Conservation (phyloP, 2,329 filamentous ascomycete species). For the Fusarium sp. region DNA sequence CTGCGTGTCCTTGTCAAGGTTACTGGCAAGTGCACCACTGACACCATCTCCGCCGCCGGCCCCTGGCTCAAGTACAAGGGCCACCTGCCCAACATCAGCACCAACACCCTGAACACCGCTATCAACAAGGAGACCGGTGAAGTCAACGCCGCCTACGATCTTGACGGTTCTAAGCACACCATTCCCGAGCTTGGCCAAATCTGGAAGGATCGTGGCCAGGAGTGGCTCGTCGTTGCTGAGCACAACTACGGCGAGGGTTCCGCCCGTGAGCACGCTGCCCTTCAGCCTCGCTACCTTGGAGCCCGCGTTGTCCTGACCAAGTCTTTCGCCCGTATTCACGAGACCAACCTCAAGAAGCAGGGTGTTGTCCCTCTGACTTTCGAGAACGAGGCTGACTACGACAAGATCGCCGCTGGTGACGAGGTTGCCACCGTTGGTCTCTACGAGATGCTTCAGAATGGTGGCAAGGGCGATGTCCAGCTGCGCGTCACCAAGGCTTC, state of each 20-base stretch:
- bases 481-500: slow-evolving; percentile 72
- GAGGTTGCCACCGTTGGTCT: slow-evolving; percentile 85
- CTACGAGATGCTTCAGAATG: slow-evolving; percentile 81
- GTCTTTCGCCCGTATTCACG: slow-evolving; percentile 91
- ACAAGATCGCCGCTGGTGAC: slow-evolving; percentile 84
- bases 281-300: slow-evolving; percentile 92
- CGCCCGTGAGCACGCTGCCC: slow-evolving; percentile 87
- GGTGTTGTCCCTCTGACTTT: slow-evolving; percentile 96
- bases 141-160: slow-evolving; percentile 91
- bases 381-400: slow-evolving; percentile 88
- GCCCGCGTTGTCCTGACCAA: slow-evolving; percentile 86
- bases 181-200: slow-evolving; percentile 89
- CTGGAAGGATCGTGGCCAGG: slow-evolving; percentile 80
- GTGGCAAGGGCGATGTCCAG: slow-evolving; percentile 81
- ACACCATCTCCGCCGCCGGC: slow-evolving; percentile 95
- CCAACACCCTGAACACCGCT: slow-evolving; percentile 96
- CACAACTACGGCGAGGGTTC: slow-evolving; percentile 97
- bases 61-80: slow-evolving; percentile 99
- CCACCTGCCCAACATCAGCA: slow-evolving; percentile 96
- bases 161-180: slow-evolving; percentile 77
- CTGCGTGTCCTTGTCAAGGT: slow-evolving; percentile 95
- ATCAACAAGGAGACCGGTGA: slow-evolving; percentile 92
- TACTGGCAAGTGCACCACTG: slow-evolving; percentile 96
- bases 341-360: slow-evolving; percentile 97
- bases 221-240: slow-evolving; percentile 96